These are phyloP conservation scores for Yamadazyma mexicana DNA, from an alignment of 1,139 yeast genomes.

Conservation along the genomic window DNA sequence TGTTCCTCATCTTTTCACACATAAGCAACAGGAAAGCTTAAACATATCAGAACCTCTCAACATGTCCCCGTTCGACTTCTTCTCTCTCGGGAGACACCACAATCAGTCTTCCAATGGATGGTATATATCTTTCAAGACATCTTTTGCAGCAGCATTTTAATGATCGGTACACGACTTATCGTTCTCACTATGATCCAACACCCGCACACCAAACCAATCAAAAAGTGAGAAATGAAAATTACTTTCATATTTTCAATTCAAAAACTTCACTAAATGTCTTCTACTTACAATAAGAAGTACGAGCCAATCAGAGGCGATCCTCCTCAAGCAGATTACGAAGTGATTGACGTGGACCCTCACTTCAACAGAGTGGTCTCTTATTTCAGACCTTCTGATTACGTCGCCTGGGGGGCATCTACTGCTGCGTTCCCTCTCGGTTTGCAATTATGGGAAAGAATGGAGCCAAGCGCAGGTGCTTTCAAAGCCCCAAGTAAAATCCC, in stretches of 20 bases:
- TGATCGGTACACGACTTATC: constrained; percentile 2
- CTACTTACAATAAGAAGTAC: constrained; percentile 44
- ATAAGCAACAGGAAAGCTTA: too few relatives aligned
- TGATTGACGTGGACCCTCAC: constrained; percentile 80
- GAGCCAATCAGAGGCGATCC: constrained; percentile 48
- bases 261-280: constrained; percentile 13
- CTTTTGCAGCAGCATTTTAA: background rate
- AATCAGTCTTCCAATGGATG: too few relatives aligned
- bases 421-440: constrained; percentile 65
- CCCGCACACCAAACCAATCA: constrained; percentile 25
- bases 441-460: constrained; percentile 61
- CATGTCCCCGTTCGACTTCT: too few relatives aligned
- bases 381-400: constrained; percentile 69
- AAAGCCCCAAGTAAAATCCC: constrained; percentile 56
- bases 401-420: constrained; percentile 63
- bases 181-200: constrained; percentile 8
- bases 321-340: constrained; percentile 45
- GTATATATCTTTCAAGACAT: too few relatives aligned
- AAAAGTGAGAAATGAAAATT: constrained; percentile 27
- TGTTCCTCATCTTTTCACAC: background rate
- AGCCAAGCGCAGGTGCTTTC: constrained; percentile 61
- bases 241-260: constrained; percentile 2
- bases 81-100: too few relatives aligned
- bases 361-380: constrained; percentile 70
- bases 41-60: too few relatives aligned